Conservation (phyloP, 768 basidiomycete genomes). For the Suillus plorans region DNA sequence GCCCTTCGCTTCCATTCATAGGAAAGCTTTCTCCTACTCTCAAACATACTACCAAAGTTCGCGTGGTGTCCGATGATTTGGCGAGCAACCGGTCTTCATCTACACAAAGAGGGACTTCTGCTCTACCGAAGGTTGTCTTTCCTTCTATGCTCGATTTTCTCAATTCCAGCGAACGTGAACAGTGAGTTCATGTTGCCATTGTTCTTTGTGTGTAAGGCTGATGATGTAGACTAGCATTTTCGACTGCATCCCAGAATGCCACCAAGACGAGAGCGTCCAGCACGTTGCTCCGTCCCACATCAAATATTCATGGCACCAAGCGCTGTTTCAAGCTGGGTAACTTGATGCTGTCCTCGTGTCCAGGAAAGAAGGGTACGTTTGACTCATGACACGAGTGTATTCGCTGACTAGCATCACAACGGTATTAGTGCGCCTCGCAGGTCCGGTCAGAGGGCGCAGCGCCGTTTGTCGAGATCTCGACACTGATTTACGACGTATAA, state of each 20-base stretch:
- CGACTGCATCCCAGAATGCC: neutral
- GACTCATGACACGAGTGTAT: neutral
- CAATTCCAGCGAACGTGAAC: constrained; percentile 1
- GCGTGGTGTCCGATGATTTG: neutral
- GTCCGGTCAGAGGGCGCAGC: constrained; percentile 75
- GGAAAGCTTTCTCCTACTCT: neutral
- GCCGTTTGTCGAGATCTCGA: constrained; percentile 81
- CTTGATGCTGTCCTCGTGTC: constrained; percentile 85
- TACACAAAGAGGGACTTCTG: constrained; percentile 3
- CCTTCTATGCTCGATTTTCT: constrained; percentile 15
- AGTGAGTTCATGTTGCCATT: neutral
- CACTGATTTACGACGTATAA: constrained; percentile 77
- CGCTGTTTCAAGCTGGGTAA: constrained; percentile 64
- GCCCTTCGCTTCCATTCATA: neutral
- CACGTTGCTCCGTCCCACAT: constrained; percentile 8
- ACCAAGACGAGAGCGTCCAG: constrained; percentile 14
- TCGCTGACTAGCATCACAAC: constrained; percentile 2
- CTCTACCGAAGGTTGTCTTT: constrained; percentile 5
- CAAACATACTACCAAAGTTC: neutral
- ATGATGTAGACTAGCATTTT: neutral
- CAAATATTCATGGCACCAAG: constrained; percentile 9
- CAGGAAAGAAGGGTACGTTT: constrained; percentile 82
- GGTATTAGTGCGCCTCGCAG: constrained; percentile 61
- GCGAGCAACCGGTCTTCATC: neutral
- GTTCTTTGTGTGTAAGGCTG: neutral